A percentile compares a stretch with the other conserved stretches of the same genome.
Evolutionary conservation across 2,329 filamentous ascomycete species (phyloP).

Genomic region (Clonostachys rosea): DNA sequence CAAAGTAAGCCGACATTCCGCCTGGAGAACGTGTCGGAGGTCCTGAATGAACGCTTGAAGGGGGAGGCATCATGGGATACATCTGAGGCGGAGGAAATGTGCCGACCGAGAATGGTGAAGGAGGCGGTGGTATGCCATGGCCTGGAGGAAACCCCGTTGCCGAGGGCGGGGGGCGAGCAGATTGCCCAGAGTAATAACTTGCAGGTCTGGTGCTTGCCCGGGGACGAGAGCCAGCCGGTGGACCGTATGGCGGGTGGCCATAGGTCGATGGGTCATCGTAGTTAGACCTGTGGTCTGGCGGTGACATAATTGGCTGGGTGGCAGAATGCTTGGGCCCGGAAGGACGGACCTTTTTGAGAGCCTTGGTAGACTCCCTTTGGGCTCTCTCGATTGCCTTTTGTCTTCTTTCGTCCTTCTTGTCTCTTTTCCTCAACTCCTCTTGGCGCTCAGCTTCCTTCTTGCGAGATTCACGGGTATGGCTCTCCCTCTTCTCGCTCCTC

Average conservation of each 20-base stretch:
- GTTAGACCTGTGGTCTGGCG: conserved; percentile 11
- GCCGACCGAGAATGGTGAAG: conserved; percentile 13
- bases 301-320: conserved; percentile 21
- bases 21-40: conserved; percentile 9
- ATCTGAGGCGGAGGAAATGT: conserved; percentile 16
- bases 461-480: conserved; percentile 19
- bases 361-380: conserved; percentile 9
- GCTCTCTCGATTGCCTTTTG: conserved; percentile 13
- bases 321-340: conserved; percentile 20
- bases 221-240: conserved; percentile 19
- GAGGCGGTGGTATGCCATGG: conserved; percentile 1
- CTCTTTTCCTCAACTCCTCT: conserved; percentile 12
- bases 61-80: conserved; percentile 14
- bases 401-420: conserved; percentile 14
- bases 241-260: conserved; percentile 20
- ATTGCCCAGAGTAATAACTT: conserved; percentile 25
- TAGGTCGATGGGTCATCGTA: conserved; percentile 9
- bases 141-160: not conserved
- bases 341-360: conserved; percentile 18
- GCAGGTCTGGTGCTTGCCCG: conserved; percentile 24
- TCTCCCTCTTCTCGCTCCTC: conserved; percentile 8
- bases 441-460: conserved; percentile 12
- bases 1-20: conserved; percentile 19
- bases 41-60: conserved; percentile 1
- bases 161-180: conserved; percentile 11